Percentiles rank a stretch among this genome's conserved stretches.
Evolutionary conservation across 1,284 basidiomycete genomes (phyloP).

Genomic region (Rhodofomes roseus): DNA sequence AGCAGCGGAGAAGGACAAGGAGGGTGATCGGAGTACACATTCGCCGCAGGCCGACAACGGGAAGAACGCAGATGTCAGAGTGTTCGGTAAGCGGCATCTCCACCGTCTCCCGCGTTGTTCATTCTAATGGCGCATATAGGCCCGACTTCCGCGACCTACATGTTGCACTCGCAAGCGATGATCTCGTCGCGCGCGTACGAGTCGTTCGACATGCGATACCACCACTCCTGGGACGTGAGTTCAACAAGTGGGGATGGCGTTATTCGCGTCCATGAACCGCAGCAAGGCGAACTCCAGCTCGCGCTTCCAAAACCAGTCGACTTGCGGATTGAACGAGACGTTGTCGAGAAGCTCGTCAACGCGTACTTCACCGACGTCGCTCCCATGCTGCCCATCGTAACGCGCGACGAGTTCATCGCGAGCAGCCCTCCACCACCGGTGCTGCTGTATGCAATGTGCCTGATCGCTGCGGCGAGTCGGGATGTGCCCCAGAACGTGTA

Average conservation of each 20-base stretch:
- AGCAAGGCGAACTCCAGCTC: constrained; percentile 48
- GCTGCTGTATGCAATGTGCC: constrained; percentile 90
- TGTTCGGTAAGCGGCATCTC: constrained; percentile 49
- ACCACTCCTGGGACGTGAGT: constrained; percentile 82
- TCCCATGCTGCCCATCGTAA: constrained; percentile 85
- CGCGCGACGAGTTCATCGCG: constrained; percentile 82
- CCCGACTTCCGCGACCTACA: constrained; percentile 81
- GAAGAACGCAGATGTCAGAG: constrained; percentile 42
- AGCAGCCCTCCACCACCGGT: constrained; percentile 72
- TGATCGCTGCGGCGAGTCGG: constrained; percentile 83
- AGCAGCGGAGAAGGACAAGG: constrained; percentile 37
- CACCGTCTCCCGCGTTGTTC: constrained; percentile 13
- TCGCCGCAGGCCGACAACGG: constrained; percentile 26
- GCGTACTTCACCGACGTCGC: constrained; percentile 86
- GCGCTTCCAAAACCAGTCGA: constrained; percentile 59
- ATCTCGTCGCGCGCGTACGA: constrained; percentile 83
- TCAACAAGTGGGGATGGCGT: constrained; percentile 83
- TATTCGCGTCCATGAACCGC: constrained; percentile 77
- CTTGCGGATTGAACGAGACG: constrained; percentile 69
- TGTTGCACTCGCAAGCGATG: constrained; percentile 85
- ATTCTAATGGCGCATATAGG: constrained; percentile 50
- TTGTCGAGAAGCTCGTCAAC: constrained; percentile 84
- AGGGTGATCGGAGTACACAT: constrained; percentile 31
- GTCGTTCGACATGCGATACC: constrained; percentile 80
- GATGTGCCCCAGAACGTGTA: constrained; percentile 83